Percentiles rank a stretch among this genome's conserved stretches.
Conservation (phyloP, 805 yeast species). For the Suhomyces faveliae region DNA sequence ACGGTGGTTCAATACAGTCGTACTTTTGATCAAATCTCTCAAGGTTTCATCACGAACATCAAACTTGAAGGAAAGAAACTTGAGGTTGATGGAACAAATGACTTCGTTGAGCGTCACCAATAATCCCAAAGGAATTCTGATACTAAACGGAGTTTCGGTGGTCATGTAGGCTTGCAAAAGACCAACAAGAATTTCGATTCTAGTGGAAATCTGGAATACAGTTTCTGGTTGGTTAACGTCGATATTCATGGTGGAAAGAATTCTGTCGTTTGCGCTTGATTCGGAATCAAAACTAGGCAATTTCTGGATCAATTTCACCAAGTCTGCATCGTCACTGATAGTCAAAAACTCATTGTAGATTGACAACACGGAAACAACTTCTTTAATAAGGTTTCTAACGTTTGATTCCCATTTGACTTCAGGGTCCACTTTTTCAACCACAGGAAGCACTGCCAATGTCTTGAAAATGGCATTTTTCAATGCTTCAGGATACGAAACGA, state of each 20-base stretch:
- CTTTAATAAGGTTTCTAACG: conserved; percentile 48
- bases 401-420: conserved; percentile 47
- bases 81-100: conserved; percentile 52
- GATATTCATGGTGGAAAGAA: conserved; percentile 37
- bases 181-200: conserved; percentile 48
- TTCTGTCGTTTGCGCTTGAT: conserved; percentile 7
- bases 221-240: conserved; percentile 59
- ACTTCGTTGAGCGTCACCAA: conserved; percentile 53
- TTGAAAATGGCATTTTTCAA: conserved; percentile 45
- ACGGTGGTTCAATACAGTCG: conserved; percentile 46
- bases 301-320: conserved; percentile 36
- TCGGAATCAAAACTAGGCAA: conserved; percentile 20
- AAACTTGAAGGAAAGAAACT: conserved; percentile 53
- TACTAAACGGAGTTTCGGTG: conserved; percentile 53
- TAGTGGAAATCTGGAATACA: conserved; percentile 48
- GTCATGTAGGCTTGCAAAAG: conserved; percentile 40
- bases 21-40: conserved; percentile 41
- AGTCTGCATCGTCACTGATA: conserved; percentile 54
- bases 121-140: conserved; percentile 63
- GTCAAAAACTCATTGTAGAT: conserved; percentile 61
- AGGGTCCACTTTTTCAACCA: conserved; percentile 53
- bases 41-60: conserved; percentile 58
- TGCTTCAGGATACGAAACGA: conserved; percentile 37
- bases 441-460: conserved; percentile 55
- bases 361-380: conserved; percentile 53